A percentile compares a stretch with the other conserved stretches of the same genome.
Evolutionary conservation across 225 moss, liverwort and hornwort species (phyloP).

Genomic region (Asterella californica): DNA sequence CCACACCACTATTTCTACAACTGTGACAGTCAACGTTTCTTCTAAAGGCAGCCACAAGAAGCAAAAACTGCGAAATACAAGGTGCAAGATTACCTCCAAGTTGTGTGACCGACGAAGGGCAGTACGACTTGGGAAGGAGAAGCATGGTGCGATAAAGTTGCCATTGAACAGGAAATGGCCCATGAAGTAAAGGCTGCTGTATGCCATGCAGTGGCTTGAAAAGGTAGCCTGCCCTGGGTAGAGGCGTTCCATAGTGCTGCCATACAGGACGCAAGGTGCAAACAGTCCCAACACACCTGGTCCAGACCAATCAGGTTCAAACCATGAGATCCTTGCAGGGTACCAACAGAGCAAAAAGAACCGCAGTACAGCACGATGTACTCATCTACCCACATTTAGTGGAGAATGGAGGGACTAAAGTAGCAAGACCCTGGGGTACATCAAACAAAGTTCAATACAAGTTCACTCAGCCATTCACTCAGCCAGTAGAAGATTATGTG

Average conservation of each 20-base stretch:
- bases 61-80: not conserved
- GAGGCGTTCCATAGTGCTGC: constrained; percentile 81
- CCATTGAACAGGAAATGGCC: constrained; percentile 56
- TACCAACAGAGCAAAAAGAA: not conserved
- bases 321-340: not conserved
- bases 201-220: constrained; percentile 56
- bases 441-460: no score
- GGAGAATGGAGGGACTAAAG: not conserved
- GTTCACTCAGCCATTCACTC: no score
- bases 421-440: no score
- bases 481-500: no score
- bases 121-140: constrained; percentile 58
- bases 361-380: not conserved
- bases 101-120: constrained; percentile 68
- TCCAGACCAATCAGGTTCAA: not conserved
- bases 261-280: constrained; percentile 82
- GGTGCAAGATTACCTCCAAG: constrained; percentile 52
- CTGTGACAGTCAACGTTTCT: not conserved
- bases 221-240: constrained; percentile 51
- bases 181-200: constrained; percentile 66
- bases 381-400: not conserved
- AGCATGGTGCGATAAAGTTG: constrained; percentile 64
- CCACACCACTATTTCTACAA: no score
- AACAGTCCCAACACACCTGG: constrained; percentile 66
- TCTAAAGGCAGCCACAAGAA: not conserved